Evolutionary conservation across 78 protist genomes (phyloP).

Genomic region (Dictyostelium purpureum): DNA sequence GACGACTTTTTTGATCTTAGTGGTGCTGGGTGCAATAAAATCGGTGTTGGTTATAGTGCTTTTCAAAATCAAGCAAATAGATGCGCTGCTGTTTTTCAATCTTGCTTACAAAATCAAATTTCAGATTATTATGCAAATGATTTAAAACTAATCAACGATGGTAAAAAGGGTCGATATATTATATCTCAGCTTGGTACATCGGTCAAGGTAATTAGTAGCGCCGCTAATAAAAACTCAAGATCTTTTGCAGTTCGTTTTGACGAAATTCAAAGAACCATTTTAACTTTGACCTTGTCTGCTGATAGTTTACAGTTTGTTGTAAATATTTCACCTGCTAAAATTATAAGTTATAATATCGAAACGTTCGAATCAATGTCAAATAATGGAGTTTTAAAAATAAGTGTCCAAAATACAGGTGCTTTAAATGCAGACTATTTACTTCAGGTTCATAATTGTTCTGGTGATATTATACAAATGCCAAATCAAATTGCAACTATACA

Average conservation of each 20-base stretch:
- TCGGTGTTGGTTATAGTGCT: slow-evolving; percentile 9
- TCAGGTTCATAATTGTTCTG: background rate
- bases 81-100: background rate
- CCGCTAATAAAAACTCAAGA: background rate
- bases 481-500: background rate
- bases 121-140: background rate
- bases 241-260: background rate
- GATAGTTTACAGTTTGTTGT: background rate
- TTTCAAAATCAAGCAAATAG: slow-evolving; percentile 57
- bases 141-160: background rate
- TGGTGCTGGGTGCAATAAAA: background rate
- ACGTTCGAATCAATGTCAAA: slow-evolving; percentile 14
- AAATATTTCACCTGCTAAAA: slow-evolving; percentile 2
- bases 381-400: background rate
- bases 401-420: slow-evolving; percentile 4
- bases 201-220: background rate
- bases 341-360: background rate
- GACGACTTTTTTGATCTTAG: background rate
- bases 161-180: background rate
- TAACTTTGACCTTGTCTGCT: background rate
- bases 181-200: background rate
- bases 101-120: slow-evolving; percentile 42
- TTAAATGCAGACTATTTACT: background rate
- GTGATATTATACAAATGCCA: background rate
- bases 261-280: background rate